Conservation (phyloP, 1,139 yeast species). For the Zygoascus hellenicus region DNA sequence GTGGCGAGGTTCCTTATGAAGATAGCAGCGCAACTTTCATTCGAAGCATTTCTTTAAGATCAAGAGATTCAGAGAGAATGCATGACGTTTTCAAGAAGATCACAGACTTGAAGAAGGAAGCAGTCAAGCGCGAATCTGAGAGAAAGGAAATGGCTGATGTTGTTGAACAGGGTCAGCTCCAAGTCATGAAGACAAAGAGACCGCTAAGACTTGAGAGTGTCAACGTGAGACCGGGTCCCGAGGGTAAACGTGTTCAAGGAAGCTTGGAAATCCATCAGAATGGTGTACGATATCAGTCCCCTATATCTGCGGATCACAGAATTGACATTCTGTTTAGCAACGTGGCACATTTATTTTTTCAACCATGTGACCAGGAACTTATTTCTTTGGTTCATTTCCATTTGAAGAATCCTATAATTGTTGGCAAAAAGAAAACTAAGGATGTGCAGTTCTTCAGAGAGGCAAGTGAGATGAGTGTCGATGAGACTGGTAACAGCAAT, state of each 20-base stretch:
- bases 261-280: constrained; percentile 88
- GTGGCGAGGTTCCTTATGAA: constrained; percentile 83
- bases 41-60: constrained; percentile 81
- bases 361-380: constrained; percentile 92
- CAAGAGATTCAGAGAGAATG: constrained; percentile 89
- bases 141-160: constrained; percentile 92
- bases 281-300: constrained; percentile 88
- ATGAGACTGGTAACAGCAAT: constrained; percentile 90
- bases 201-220: constrained; percentile 84
- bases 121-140: constrained; percentile 86
- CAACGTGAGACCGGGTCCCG: constrained; percentile 92
- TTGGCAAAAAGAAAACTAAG: constrained; percentile 92
- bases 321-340: constrained; percentile 86
- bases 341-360: constrained; percentile 89
- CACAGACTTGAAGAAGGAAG: constrained; percentile 86
- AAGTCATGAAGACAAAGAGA: constrained; percentile 74
- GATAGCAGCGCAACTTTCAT: constrained; percentile 84
- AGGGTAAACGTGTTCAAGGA: constrained; percentile 91
- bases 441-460: constrained; percentile 96
- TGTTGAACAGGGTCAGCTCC: constrained; percentile 80
- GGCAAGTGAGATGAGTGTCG: constrained; percentile 93
- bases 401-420: constrained; percentile 85
- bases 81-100: constrained; percentile 85
- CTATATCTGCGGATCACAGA: constrained; percentile 70
- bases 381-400: constrained; percentile 91